phyloP scores from a whole-genome alignment of 1,284 basidiomycete genomes.

The Ganoderma boninense region DNA sequence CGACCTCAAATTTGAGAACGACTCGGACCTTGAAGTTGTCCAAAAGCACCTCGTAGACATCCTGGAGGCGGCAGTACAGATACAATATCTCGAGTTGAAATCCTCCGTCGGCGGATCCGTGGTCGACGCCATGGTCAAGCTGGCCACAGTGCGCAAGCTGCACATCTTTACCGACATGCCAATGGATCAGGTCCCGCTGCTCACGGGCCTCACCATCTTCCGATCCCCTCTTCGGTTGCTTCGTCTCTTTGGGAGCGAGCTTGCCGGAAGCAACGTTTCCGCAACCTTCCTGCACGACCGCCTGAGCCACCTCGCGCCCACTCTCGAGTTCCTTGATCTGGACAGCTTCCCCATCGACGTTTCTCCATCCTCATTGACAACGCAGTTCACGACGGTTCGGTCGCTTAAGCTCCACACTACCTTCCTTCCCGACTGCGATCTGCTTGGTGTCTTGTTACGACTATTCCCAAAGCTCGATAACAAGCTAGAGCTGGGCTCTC shows the following conservation, averaged over 20 bases:
- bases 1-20: neutral
- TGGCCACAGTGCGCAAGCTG: neutral
- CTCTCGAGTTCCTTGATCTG: neutral
- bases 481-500: neutral
- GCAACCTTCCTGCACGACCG: neutral
- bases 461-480: conserved; percentile 1
- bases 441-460: neutral
- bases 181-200: neutral
- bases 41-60: neutral
- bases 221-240: neutral
- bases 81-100: neutral
- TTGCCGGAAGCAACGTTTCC: neutral
- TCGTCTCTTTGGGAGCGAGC: neutral
- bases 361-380: neutral
- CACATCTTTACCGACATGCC: neutral
- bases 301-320: neutral
- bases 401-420: neutral
- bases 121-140: neutral
- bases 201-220: neutral
- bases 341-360: neutral
- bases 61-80: neutral
- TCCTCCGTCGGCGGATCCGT: neutral
- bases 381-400: neutral
- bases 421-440: too few relatives aligned
- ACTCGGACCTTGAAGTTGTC: too few relatives aligned